A percentile compares a stretch with the other conserved stretches of the same genome.
Evolutionary conservation across 768 basidiomycete species (phyloP).

Genomic region (Crepidotus variabilis): DNA sequence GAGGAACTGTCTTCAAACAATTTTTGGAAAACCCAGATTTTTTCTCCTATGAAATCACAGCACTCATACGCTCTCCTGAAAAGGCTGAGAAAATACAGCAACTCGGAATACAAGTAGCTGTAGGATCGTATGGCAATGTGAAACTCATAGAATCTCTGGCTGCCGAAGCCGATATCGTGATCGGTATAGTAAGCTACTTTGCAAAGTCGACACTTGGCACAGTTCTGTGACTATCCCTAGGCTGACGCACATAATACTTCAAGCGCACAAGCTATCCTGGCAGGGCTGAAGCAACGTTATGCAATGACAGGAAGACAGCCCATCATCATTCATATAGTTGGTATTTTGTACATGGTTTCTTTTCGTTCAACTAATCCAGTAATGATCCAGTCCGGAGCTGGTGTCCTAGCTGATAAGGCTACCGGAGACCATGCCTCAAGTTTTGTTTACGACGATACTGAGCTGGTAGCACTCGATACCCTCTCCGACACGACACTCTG

Average conservation of each 20-base stretch:
- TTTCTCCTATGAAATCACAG: conserved; percentile 35
- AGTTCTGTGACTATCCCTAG: conserved; percentile 13
- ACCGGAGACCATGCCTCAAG: conserved; percentile 32
- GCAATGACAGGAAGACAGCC: conserved; percentile 37
- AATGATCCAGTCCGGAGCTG: background rate
- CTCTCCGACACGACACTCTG: conserved; percentile 43
- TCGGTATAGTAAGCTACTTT: conserved; percentile 28
- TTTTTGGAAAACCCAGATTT: conserved; percentile 35
- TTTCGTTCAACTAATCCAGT: background rate
- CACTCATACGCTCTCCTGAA: conserved; percentile 40
- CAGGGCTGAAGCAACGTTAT: conserved; percentile 46
- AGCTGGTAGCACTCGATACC: conserved; percentile 41
- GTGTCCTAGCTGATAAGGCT: conserved; percentile 30
- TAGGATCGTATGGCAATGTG: conserved; percentile 44
- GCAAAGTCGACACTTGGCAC: background rate
- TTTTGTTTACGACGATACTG: conserved; percentile 44
- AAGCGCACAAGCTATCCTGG: conserved; percentile 43
- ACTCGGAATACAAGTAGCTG: conserved; percentile 31
- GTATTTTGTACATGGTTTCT: background rate
- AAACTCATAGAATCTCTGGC: conserved; percentile 39
- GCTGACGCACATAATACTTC: conserved; percentile 41
- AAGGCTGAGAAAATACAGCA: conserved; percentile 39
- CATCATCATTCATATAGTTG: conserved; percentile 24
- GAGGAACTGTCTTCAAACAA: conserved; percentile 41
- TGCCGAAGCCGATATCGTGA: conserved; percentile 39